These are phyloP conservation scores for Backusella macrospora DNA, from an alignment of 192 early-diverging fungal species.

Conservation along the genomic window DNA sequence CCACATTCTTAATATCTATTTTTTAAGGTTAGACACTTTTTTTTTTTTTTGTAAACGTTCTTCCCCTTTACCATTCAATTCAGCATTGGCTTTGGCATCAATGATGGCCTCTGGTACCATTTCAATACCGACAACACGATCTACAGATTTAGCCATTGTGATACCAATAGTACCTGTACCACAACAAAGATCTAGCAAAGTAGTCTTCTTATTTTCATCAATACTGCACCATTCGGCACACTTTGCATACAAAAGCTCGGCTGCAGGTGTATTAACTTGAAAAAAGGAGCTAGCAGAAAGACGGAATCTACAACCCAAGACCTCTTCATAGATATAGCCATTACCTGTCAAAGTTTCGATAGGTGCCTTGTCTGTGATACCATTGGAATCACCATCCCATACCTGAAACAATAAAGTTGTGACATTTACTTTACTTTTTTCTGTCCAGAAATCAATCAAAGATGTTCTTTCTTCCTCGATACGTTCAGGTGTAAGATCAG, in stretches of 20 bases:
- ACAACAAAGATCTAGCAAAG: slow-evolving; percentile 78
- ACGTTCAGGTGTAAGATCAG: slow-evolving; percentile 43
- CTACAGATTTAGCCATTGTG: slow-evolving; percentile 66
- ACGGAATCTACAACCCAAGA: slow-evolving; percentile 66
- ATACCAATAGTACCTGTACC: slow-evolving; percentile 87
- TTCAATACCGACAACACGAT: slow-evolving; percentile 75
- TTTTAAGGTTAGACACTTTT: background rate
- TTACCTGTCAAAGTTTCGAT: slow-evolving; percentile 54
- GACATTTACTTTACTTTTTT: slow-evolving; percentile 32
- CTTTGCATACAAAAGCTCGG: slow-evolving; percentile 65
- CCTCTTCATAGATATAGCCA: slow-evolving; percentile 62
- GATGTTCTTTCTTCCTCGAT: slow-evolving; percentile 39
- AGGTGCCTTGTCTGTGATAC: slow-evolving; percentile 53
- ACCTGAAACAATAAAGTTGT: slow-evolving; percentile 59
- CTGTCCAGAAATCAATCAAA: slow-evolving; percentile 37
- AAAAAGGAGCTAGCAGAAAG: slow-evolving; percentile 79
- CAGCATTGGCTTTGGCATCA: slow-evolving; percentile 74
- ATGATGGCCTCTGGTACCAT: slow-evolving; percentile 66
- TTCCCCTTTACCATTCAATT: slow-evolving; percentile 29
- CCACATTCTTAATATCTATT: slow-evolving; percentile 53
- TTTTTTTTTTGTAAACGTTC: no score
- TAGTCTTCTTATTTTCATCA: slow-evolving; percentile 36
- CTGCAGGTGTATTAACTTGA: slow-evolving; percentile 76
- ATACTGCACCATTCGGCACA: slow-evolving; percentile 41
- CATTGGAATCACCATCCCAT: slow-evolving; percentile 54